Base-by-base conservation (phyloP, 2,329 filamentous ascomycete species). In the Volutella citrinella region DNA sequence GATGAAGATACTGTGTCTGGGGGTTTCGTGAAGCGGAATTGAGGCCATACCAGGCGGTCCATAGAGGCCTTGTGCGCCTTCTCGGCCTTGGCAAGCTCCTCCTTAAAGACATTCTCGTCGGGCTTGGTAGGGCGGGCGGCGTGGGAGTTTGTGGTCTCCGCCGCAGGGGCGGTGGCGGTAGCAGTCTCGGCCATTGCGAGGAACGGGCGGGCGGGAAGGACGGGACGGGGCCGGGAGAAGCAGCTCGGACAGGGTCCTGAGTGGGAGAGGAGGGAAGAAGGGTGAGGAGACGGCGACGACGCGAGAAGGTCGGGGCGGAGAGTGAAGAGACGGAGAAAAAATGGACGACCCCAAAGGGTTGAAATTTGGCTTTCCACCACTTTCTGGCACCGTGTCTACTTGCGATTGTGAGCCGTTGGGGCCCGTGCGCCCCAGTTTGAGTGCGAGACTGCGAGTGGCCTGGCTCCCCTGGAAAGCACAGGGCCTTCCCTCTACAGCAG, bases 21-120 rank as follows among this genome's bases (percentile, higher is more conserved):
- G n/a, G n/a, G n/a, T n/a, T n/a, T n/a, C n/a, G n/a, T 34, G 22
- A 25, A 16, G 20, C 27, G 36, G 41, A 37, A 45, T 38, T 42
- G 35, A 35, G 17, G 29, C 55, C 64, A 34, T 61, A 69, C 66
- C 52, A 68, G 54, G 43, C 56, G 58, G 51, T 87, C 82, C 69
- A 93, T 84, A 29, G 83, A 75, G 32, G 79, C 80, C 57, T 84
- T 74, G 67, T 95, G 84, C 48, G 86, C 87, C 72, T 95, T 95
- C 67, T 97, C 87, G 17, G 85, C 84, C 67, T 84, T 79, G 31
- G 79, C 82, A 42, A 95, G 74, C 45, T 78, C 76, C 60, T 82
- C 76, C 69, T 95, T 89, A 74, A 82, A 98, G 51, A 74, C 70
- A 48, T 83, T 84, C 69, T 93, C 86, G 64, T 96, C 87, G 28